Conservation (phyloP, 1,284 basidiomycete species). For the Megacollybia platyphylla region DNA sequence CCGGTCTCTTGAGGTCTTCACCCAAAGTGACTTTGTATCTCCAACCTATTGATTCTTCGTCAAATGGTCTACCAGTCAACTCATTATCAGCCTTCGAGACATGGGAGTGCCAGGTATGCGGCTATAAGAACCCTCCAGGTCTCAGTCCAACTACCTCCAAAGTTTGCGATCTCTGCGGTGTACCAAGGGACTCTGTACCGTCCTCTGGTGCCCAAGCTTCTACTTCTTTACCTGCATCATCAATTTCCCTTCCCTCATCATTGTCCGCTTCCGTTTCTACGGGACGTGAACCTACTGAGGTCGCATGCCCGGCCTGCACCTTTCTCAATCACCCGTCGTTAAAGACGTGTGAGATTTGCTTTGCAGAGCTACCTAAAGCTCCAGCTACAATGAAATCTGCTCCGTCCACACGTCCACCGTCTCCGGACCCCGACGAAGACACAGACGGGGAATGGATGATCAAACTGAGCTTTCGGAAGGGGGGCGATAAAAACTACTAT, state of each 20-base stretch:
- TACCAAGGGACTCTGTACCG: constrained; percentile 34
- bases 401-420: constrained; percentile 43
- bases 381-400: constrained; percentile 35
- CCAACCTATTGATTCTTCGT: constrained; percentile 14
- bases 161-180: constrained; percentile 64
- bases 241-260: constrained; percentile 13
- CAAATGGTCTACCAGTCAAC: constrained; percentile 11
- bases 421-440: constrained; percentile 28
- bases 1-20: constrained; percentile 84
- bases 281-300: constrained; percentile 12
- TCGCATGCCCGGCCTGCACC: constrained; percentile 81
- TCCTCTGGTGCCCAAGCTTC: constrained; percentile 11
- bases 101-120: constrained; percentile 86
- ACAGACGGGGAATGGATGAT: constrained; percentile 26
- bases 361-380: constrained; percentile 39
- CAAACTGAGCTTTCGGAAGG: constrained; percentile 82
- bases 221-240: constrained; percentile 21
- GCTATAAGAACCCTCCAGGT: constrained; percentile 65
- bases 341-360: constrained; percentile 79
- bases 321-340: constrained; percentile 83
- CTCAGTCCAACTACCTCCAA: constrained; percentile 45
- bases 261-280: constrained; percentile 11
- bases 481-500: constrained; percentile 84
- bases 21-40: constrained; percentile 82
- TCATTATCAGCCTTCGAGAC: constrained; percentile 26